Evolutionary conservation across 352 stramenopile genomes (phyloP).

Genomic region (Globisporangium perplexum): DNA sequence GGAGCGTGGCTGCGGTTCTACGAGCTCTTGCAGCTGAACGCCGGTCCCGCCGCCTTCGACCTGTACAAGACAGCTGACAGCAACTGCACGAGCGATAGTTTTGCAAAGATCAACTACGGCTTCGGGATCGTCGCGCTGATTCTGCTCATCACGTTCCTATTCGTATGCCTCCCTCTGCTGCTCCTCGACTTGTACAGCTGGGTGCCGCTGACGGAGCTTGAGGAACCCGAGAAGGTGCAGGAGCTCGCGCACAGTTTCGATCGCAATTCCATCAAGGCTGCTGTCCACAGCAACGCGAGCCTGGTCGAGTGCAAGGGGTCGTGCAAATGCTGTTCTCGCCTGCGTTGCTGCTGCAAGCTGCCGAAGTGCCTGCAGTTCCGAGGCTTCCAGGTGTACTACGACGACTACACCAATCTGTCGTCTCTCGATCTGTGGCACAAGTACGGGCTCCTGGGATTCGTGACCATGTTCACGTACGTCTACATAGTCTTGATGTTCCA

Average conservation of each 20-base stretch:
- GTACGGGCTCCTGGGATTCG: slow-evolving; percentile 34
- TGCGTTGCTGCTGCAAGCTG: not conserved
- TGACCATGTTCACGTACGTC: slow-evolving; percentile 40
- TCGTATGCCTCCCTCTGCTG: slow-evolving; percentile 43
- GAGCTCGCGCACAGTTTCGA: slow-evolving; percentile 23
- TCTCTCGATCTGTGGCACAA: slow-evolving; percentile 31
- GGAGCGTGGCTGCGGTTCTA: slow-evolving; percentile 32
- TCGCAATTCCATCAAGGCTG: slow-evolving; percentile 30
- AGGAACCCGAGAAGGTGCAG: slow-evolving; percentile 20
- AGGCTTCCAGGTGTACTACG: slow-evolving; percentile 21
- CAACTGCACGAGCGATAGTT: slow-evolving; percentile 13
- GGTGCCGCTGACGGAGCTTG: slow-evolving; percentile 41
- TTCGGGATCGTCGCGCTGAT: slow-evolving; percentile 31
- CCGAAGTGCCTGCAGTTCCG: not conserved
- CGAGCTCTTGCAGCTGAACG: not conserved
- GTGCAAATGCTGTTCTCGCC: not conserved
- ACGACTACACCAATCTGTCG: slow-evolving; percentile 28
- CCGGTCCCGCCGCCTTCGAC: slow-evolving; percentile 10
- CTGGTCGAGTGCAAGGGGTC: slow-evolving; percentile 20
- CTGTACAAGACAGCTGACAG: slow-evolving; percentile 11
- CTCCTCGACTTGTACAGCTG: slow-evolving; percentile 55
- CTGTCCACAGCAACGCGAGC: slow-evolving; percentile 51
- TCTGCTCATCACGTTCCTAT: slow-evolving; percentile 42
- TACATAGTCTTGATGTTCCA: slow-evolving; percentile 49
- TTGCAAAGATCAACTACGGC: slow-evolving; percentile 29